phyloP scores from a whole-genome alignment of 2,329 filamentous ascomycete genomes.

The Aspergillus sp. region DNA sequence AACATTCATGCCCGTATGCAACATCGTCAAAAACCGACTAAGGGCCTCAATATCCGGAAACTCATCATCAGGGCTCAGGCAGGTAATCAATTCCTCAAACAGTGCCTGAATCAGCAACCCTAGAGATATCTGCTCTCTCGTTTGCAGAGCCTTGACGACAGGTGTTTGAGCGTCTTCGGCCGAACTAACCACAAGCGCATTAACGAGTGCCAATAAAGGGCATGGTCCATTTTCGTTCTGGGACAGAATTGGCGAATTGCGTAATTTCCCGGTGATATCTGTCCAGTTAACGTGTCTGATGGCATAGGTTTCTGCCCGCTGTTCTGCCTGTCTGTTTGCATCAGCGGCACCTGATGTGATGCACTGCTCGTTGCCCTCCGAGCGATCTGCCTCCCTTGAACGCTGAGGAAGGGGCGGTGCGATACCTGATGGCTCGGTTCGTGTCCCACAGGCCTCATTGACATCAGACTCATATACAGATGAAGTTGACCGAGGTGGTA shows the following conservation, averaged over 20 bases:
- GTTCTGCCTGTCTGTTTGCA: conserved; percentile 31
- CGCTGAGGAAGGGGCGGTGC: conserved; percentile 8
- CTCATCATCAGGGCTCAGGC: conserved; percentile 57
- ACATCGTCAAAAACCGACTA: conserved; percentile 75
- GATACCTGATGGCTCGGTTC: not conserved
- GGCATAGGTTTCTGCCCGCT: conserved; percentile 72
- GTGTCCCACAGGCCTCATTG: not conserved
- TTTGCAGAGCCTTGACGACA: conserved; percentile 68
- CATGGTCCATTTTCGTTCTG: conserved; percentile 95
- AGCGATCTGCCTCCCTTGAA: not conserved
- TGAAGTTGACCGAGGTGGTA: conserved; percentile 4
- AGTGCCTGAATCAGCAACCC: conserved; percentile 80
- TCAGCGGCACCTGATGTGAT: conserved; percentile 15
- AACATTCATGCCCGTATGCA: conserved; percentile 97
- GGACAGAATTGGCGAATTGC: conserved; percentile 78
- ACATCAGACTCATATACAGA: conserved; percentile 6
- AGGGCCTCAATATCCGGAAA: conserved; percentile 84
- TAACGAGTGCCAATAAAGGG: conserved; percentile 85
- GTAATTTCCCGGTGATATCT: conserved; percentile 58
- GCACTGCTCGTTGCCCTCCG: conserved; percentile 1
- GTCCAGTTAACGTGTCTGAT: conserved; percentile 88
- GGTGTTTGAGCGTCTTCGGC: conserved; percentile 60
- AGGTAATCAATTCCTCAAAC: conserved; percentile 86
- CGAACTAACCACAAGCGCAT: conserved; percentile 80
- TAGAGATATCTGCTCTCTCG: conserved; percentile 80